Evolutionary conservation across 1,139 yeast genomes (phyloP).

Genomic region (Debaryomyces robertsiae): DNA sequence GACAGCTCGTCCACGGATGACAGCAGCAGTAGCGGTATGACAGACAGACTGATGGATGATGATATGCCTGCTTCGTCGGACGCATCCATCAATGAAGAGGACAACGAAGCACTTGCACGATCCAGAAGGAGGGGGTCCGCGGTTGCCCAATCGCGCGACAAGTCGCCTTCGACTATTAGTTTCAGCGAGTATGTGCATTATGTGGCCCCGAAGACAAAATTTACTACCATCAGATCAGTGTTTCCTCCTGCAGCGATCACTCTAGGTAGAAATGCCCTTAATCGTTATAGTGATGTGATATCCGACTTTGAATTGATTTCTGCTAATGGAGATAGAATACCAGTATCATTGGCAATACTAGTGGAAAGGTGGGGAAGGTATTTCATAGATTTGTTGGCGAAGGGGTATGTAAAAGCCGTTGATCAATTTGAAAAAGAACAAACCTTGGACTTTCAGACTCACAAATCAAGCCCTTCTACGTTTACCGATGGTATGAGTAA

Average conservation of each 20-base stretch:
- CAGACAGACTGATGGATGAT: constrained; percentile 14
- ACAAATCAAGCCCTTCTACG: constrained; percentile 1
- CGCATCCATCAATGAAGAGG: constrained; percentile 16
- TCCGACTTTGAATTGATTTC: constrained; percentile 74
- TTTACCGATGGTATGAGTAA: constrained; percentile 12
- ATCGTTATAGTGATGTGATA: constrained; percentile 61
- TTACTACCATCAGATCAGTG: constrained; percentile 66
- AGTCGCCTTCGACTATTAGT: constrained; percentile 32
- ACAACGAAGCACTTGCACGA: constrained; percentile 7
- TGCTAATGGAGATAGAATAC: constrained; percentile 64
- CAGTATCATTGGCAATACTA: constrained; percentile 60
- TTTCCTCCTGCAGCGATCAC: constrained; percentile 79
- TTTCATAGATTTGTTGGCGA: constrained; percentile 60
- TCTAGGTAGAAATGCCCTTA: constrained; percentile 72
- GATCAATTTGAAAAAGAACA: constrained; percentile 47
- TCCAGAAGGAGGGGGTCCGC: constrained; percentile 22
- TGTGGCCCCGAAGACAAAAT: constrained; percentile 68
- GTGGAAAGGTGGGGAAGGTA: constrained; percentile 76
- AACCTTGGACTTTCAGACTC: constrained; percentile 10
- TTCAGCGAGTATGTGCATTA: constrained; percentile 77
- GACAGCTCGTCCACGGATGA: constrained; percentile 21
- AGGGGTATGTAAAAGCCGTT: constrained; percentile 63
- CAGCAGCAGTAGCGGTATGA: constrained; percentile 20
- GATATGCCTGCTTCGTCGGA: constrained; percentile 14
- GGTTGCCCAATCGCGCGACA: constrained; percentile 17